Base-by-base conservation (phyloP, 306 rosid genomes). In the Vigna nakashimae region DNA sequence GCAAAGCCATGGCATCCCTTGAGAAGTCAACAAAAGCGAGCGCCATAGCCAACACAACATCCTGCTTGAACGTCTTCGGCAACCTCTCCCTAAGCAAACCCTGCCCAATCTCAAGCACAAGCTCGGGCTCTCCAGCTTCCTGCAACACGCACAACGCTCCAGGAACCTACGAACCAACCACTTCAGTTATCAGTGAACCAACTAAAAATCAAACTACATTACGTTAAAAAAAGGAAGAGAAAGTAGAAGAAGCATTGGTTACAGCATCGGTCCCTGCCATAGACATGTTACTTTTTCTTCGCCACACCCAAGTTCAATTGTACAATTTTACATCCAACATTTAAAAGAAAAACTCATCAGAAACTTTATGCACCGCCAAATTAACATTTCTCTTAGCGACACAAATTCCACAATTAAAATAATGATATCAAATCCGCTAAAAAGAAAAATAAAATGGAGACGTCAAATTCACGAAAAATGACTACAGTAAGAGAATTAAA, bases 91-190 rank as follows among this genome's bases (percentile, higher is more conserved):
- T 87, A 4, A 95, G 92, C 88, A 95, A 88, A 65, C 86, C 87
- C 69, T 85, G 88, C 14, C 98, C 99, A 81, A 90, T 82, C 73
- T 84, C 84, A 85, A 92, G 95, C 64, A 91, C 96, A 62, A 91
- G 68, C 74, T 82, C 90, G 2, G 91, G 81, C 87, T 91, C 96
- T 30, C 99, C 99, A 16, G 98, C 94, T 77, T 95, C 98, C 86
- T 89, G 98, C 93, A 95, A 64, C 49, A 82, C 92, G 32, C 97
- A 92, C 69, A 95, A 65, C 71, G 99, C 99, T 50, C 99, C 99
- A 26, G 99, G 96, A 81, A 95, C 98, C 99, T 95, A 75, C 85
- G 82, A 34, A 34, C 38, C 38, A 34, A 34, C 38, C 38, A 4
- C 7, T 34, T 34, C 38, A 34, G 38, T 5, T 34, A 34, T 34